Evolutionary conservation across 305 asterid genomes (phyloP), one percentile per base, ranked within the genome.

Genomic region (Stenogyne calaminthoides): DNA sequence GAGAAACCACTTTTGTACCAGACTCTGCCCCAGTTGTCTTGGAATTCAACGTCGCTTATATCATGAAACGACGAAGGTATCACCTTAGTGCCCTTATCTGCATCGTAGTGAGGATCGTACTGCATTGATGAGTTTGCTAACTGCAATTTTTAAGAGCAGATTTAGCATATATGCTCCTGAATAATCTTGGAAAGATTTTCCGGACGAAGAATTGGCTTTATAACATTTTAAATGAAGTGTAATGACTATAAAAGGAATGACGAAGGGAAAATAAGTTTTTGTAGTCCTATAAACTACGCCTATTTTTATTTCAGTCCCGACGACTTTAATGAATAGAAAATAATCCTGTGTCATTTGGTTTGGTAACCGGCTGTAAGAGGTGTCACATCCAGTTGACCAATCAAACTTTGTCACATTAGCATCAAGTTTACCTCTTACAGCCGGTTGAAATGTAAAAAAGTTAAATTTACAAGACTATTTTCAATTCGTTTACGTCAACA

Each of bases 31-130:
- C 97, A 93, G 74, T 91, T 93, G 84, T 93, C 98, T 78, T 91
- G 98, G 82, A 93, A 93, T 79, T 93, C 98, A 36, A 93, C 89
- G 2, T 91, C 87, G 52, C 98, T 77, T 63, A 91, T 93, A 69
- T 93, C 96, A 77, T 93, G 98, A 76, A 93, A 93, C 10, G 98
- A 93, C 3, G 96, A 89, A 59, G 96, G 95, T 94, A 91, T 87
- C 89, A 85, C 98, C 32, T 79, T 83, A 76, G 52, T 87, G 40
- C 96, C 98, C 83, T 86, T 91, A 3, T 91, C 96, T 3, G 84
- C 94, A 75, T 93, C 96, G 57, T 93, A 93, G 16, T 88, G 85
- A 66, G 98, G 97, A 80, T 93, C 81, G 37, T 78, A 84, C 56
- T 91, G 94, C 91, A 93, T 82, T 27, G 96, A 93, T 27, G 88